Evolutionary conservation across 495 filamentous ascomycete genomes (phyloP).

Genomic region (Penicillium mononematosum): DNA sequence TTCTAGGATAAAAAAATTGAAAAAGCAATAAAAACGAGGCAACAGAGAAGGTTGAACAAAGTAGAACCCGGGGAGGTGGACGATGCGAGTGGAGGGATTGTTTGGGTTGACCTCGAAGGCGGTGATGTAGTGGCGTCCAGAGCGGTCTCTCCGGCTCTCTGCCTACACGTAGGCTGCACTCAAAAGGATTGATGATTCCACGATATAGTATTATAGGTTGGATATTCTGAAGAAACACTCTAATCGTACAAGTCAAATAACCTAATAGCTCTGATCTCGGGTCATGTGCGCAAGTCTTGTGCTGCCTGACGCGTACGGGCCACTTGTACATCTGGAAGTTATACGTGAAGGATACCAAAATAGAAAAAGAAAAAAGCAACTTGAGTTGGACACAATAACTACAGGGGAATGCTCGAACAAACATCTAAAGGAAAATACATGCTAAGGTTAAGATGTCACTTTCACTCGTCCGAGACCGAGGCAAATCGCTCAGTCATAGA

Average conservation of each 20-base stretch:
- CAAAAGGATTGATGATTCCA: background rate
- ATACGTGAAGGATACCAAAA: background rate
- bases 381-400: conserved; percentile 33
- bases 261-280: background rate
- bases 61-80: conserved; percentile 1
- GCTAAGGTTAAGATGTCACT: conserved; percentile 20
- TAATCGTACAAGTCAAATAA: background rate
- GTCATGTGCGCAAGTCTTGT: conserved; percentile 1
- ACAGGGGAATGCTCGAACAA: conserved; percentile 42
- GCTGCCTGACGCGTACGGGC: conserved; percentile 5
- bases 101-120: conserved; percentile 31
- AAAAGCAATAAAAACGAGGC: conserved; percentile 12
- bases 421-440: conserved; percentile 26
- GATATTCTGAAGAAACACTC: background rate
- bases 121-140: conserved; percentile 31
- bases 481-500: conserved; percentile 96
- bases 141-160: conserved; percentile 6
- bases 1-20: conserved; percentile 15
- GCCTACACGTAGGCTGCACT: conserved; percentile 8
- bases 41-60: conserved; percentile 11
- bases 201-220: background rate
- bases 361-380: conserved; percentile 12
- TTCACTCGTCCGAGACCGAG: conserved; percentile 86
- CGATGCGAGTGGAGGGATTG: conserved; percentile 25
- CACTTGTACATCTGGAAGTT: conserved; percentile 2